These are phyloP conservation scores for Claviceps fusiformis DNA, from an alignment of 2,329 filamentous ascomycete species.

Conservation along the genomic window DNA sequence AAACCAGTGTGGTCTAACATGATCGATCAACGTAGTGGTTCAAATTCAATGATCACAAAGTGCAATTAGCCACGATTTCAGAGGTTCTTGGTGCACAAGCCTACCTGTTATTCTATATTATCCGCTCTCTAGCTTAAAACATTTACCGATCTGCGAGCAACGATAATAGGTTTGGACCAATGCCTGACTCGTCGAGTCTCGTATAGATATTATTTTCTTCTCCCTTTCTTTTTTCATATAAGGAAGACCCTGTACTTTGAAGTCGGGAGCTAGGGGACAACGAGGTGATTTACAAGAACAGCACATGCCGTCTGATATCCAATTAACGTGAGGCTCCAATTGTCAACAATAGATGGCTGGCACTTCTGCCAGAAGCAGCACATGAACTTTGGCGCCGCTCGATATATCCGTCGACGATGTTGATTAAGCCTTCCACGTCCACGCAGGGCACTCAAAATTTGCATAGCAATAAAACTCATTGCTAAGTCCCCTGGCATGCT, in stretches of 20 bases:
- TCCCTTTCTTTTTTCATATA: background rate
- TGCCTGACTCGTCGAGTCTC: background rate
- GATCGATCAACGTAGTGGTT: conserved; percentile 55
- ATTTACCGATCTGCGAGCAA: background rate
- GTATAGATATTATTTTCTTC: background rate
- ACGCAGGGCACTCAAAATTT: conserved; percentile 53
- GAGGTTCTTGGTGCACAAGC: conserved; percentile 79
- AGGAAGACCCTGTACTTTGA: background rate
- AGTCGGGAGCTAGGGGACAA: background rate
- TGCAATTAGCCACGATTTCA: conserved; percentile 68
- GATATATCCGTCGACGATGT: background rate
- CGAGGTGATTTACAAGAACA: background rate
- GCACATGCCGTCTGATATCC: background rate
- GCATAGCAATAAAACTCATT: conserved; percentile 75
- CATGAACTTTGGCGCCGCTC: background rate
- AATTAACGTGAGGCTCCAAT: background rate
- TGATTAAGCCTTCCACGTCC: conserved; percentile 18
- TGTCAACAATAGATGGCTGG: background rate
- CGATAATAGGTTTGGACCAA: background rate
- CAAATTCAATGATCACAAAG: conserved; percentile 88
- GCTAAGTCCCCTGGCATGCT: conserved; percentile 58
- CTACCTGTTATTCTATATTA: conserved; percentile 81
- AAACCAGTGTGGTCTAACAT: background rate
- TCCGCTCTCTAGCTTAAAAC: conserved; percentile 39
- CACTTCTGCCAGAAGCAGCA: background rate